Evolutionary conservation across 129 eudicot genomes (phyloP).

Genomic region (Gnaphalium uliginosum): DNA sequence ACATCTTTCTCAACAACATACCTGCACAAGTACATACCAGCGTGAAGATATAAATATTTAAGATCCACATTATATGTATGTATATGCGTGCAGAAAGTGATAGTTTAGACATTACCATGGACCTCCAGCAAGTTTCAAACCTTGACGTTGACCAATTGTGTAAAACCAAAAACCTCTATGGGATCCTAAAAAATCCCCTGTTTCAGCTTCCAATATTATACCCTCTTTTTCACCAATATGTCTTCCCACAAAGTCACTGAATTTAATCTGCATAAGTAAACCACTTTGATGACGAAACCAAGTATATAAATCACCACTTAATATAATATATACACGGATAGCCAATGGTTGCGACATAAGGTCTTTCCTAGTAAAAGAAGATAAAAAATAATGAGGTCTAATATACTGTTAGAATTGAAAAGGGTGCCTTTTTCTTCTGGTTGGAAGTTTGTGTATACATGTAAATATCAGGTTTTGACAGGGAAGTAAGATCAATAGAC

Average conservation of each 20-base stretch:
- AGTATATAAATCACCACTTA: not conserved
- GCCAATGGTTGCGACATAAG: not conserved
- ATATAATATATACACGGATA: not conserved
- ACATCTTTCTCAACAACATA: slow-evolving; percentile 94
- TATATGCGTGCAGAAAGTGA: not conserved
- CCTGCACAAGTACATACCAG: slow-evolving; percentile 49
- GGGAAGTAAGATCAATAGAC: not conserved
- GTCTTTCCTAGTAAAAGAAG: not conserved
- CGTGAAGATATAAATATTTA: slow-evolving; percentile 3
- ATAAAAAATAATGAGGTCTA: not conserved
- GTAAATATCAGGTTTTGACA: slow-evolving; percentile 4
- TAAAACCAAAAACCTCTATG: slow-evolving; percentile 96
- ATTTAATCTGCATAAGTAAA: slow-evolving; percentile 61
- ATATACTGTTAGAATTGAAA: not conserved
- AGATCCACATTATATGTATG: not conserved
- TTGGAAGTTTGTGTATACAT: too few relatives aligned
- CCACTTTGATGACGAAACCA: slow-evolving; percentile 4
- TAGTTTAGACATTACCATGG: slow-evolving; percentile 65
- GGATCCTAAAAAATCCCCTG: slow-evolving; percentile 79
- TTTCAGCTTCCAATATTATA: slow-evolving; percentile 91
- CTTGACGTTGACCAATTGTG: slow-evolving; percentile 98
- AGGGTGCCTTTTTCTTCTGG: not conserved
- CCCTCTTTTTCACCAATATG: slow-evolving; percentile 97
- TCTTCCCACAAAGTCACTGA: slow-evolving; percentile 90
- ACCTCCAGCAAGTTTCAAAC: slow-evolving; percentile 91